phyloP scores from a whole-genome alignment of 495 filamentous ascomycete species.

The Poronia punctata region DNA sequence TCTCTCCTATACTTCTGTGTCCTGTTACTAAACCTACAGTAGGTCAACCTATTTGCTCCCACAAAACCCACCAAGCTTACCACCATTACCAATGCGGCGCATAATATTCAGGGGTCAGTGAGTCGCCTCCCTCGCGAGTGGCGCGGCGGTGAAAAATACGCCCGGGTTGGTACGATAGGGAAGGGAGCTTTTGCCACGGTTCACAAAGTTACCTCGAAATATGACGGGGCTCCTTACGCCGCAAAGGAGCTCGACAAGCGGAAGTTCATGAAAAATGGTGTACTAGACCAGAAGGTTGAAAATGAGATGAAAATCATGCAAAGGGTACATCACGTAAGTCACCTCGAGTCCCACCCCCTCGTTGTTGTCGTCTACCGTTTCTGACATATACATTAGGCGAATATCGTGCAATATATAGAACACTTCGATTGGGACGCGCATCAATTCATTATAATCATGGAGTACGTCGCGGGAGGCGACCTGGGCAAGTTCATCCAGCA shows the following conservation, averaged over 20 bases:
- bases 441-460: conserved; percentile 90
- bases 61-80: conserved; percentile 1
- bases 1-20: background rate
- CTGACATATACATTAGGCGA: too few relatives aligned
- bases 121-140: conserved; percentile 48
- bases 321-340: conserved; percentile 68
- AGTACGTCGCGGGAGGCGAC: conserved; percentile 80
- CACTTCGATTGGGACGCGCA: conserved; percentile 69
- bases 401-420: conserved; percentile 87
- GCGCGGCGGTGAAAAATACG: conserved; percentile 77
- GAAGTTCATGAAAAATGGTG: conserved; percentile 80
- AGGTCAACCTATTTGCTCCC: conserved; percentile 25
- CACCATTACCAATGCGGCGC: background rate
- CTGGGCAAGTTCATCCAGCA: conserved; percentile 62
- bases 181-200: conserved; percentile 93
- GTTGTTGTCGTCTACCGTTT: conserved; percentile 13
- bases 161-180: conserved; percentile 70
- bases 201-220: conserved; percentile 73
- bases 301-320: conserved; percentile 96
- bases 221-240: conserved; percentile 72
- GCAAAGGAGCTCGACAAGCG: conserved; percentile 90
- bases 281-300: conserved; percentile 76
- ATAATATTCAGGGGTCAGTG: background rate
- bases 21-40: conserved; percentile 5
- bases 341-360: background rate